Percentiles rank a stretch among this genome's conserved stretches.
phyloP scores from a whole-genome alignment of 768 basidiomycete genomes.

The Multifurca ochricompacta region DNA sequence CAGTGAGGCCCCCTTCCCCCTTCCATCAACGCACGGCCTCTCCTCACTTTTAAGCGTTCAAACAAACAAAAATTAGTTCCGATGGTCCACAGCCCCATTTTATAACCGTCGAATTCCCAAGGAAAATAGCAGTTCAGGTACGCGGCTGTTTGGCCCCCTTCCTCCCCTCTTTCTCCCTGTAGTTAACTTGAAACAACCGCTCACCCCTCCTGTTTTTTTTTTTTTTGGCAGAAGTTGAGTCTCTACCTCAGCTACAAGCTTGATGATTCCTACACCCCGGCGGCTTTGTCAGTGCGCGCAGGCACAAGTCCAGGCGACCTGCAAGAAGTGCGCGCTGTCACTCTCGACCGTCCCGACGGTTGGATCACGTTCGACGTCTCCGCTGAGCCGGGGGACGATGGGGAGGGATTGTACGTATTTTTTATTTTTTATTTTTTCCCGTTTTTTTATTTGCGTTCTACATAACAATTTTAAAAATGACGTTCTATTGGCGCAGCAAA shows the following conservation, averaged over 20 bases:
- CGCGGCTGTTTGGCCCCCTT: too few species aligned
- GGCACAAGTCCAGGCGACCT: slow-evolving; percentile 89
- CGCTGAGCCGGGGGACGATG: slow-evolving; percentile 70
- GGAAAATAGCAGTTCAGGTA: slow-evolving; percentile 87
- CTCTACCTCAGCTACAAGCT: slow-evolving; percentile 70
- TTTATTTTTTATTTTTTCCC: neutral
- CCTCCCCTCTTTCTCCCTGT: neutral
- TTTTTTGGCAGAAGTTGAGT: slow-evolving; percentile 66
- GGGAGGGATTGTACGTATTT: slow-evolving; percentile 61
- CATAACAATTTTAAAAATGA: too few species aligned
- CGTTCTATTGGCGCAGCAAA: slow-evolving; percentile 41
- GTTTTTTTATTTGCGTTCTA: neutral
- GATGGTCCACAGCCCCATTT: slow-evolving; percentile 98
- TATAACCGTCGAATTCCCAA: slow-evolving; percentile 88
- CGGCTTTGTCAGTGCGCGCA: slow-evolving; percentile 81
- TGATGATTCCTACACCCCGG: slow-evolving; percentile 97
- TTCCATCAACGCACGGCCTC: neutral
- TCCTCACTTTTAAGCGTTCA: too few species aligned
- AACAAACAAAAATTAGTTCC: too few species aligned
- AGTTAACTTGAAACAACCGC: too few species aligned
- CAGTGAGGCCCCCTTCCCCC: slow-evolving; percentile 52
- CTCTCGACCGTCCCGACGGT: slow-evolving; percentile 85
- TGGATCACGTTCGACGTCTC: slow-evolving; percentile 89
- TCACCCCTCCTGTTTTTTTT: too few species aligned
- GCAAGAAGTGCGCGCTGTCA: slow-evolving; percentile 82